Conservation (phyloP, 176 grass and related monocot species). For the Oryza brachyantha region DNA sequence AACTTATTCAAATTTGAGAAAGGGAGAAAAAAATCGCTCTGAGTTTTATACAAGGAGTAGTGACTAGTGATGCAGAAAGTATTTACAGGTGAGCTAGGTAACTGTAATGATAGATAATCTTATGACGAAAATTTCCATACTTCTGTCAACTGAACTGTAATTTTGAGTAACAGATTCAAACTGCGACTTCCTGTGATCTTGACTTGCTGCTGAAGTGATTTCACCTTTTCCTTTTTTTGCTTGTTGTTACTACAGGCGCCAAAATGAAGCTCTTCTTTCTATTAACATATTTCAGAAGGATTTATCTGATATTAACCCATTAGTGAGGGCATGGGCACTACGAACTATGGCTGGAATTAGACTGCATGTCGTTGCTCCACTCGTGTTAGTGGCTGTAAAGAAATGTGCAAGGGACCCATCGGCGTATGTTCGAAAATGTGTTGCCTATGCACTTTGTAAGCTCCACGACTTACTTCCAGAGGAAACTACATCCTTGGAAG, state of each 20-base stretch:
- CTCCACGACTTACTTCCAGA: conserved; percentile 75
- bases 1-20: not conserved
- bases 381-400: conserved; percentile 67
- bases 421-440: conserved; percentile 88
- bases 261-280: conserved; percentile 93
- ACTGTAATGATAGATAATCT: not conserved
- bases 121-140: not conserved
- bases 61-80: not conserved
- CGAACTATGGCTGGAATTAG: conserved; percentile 92
- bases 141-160: not conserved
- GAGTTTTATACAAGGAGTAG: too few species aligned
- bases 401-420: conserved; percentile 88
- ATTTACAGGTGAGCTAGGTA: not conserved
- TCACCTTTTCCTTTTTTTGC: not conserved
- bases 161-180: not conserved
- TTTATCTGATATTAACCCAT: conserved; percentile 84
- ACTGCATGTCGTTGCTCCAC: conserved; percentile 74
- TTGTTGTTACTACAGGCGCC: conserved; percentile 50
- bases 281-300: conserved; percentile 99
- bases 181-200: not conserved
- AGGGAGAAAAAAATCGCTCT: too few species aligned
- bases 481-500: conserved; percentile 54
- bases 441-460: conserved; percentile 78
- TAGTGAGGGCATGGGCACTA: conserved; percentile 91
- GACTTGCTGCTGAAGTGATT: not conserved